Evolutionary conservation across 2,329 filamentous ascomycete species (phyloP), one percentile per base, ranked within the genome.

Genomic region (Fusarium pilosicola): DNA sequence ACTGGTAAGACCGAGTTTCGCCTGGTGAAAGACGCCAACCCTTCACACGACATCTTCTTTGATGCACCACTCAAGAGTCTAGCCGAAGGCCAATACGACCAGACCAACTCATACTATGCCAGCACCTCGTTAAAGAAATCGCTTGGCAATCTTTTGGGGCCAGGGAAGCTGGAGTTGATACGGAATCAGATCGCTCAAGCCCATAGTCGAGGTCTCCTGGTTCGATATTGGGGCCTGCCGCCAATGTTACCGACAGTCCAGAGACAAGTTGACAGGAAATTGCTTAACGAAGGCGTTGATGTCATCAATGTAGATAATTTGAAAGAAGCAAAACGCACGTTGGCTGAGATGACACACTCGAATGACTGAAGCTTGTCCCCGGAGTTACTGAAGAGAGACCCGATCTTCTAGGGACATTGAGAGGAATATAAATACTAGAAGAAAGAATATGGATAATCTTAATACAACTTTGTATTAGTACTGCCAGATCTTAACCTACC

Each of bases 31-130:
- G 73, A 75, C 41, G 58, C 62, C 22, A 78, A 74, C 45, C 70
- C 69, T 14, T 69, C 49, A 70, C 84, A 89, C 36, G 90, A 93
- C 79, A 83, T 89, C 62, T 92, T 92, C 80, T 91, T 90, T 77
- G 92, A 93, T 74, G 91, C 91, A 1, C 91, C 91, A 0, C 84
- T 93, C 1, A 80, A 85, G 62, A 77, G 82, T 77, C 77, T 86
- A 7, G 68, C 78, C 3, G 66, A 71, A 14, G 76, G 75, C 17
- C 42, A 44, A 0, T 92, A 87, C 81, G 85, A 85, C 76, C 65
- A 76, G 3, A 81, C 82, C 24, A 94, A 92, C 79, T 92, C 90
- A 7, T 91, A 90, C 81, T 94, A 93, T 79, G 90, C 91, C 24
- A 91, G 88, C 54, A 85, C 87, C 7, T 86, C 88, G 22, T 91